Evolutionary conservation across 2,329 filamentous ascomycete species (phyloP), one percentile per base, ranked within the genome.

Genomic region (Alternaria sp.): DNA sequence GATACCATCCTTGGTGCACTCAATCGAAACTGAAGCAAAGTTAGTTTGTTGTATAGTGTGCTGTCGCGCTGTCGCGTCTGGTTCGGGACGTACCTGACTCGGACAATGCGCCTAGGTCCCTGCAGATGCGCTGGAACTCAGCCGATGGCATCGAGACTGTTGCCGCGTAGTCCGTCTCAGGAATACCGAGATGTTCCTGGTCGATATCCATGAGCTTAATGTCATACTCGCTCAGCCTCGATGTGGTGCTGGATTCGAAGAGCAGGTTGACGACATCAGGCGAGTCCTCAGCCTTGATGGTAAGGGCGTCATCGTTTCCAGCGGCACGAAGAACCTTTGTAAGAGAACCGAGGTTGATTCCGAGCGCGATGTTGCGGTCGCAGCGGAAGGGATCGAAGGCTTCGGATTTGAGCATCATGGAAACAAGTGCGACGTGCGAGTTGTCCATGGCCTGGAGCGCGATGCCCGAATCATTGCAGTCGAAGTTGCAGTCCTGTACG

Each of bases 151-250:
- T 94, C 58, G 88, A 86, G 69, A 99, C 92, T 18, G 92, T 96
- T 51, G 96, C 92, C 43, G 94, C 92, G 79, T 99, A 99, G 78
- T 99, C 96, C n/a, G 96, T 99, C 76, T 99, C 95, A 15, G 96
- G 96, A 75, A 99, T 99, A 67, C 96, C 96, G 83, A 99, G 85
- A 82, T 99, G 96, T 87, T 99, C 96, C 85, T 99, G 96, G 84
- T 99, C 96, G 82, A 99, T 99, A 81, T 99, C 96, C 96, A 99
- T 99, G 81, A 99, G 90, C 88, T 99, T 99, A 83, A 99, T 92
- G 82, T 99, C 96, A 82, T 99, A 99, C 86, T 99, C 96, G 88
- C 93, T 97, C 79, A 99, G 88, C 71, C 96, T 88, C 83, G 99
- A 96, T 76, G 89, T 92, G 78, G 91, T 89, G 71, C 88, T 85